A percentile compares a stretch with the other conserved stretches of the same genome.
Evolutionary conservation across 2,329 filamentous ascomycete genomes (phyloP).

Genomic region (Paraconiothyrium sp.): DNA sequence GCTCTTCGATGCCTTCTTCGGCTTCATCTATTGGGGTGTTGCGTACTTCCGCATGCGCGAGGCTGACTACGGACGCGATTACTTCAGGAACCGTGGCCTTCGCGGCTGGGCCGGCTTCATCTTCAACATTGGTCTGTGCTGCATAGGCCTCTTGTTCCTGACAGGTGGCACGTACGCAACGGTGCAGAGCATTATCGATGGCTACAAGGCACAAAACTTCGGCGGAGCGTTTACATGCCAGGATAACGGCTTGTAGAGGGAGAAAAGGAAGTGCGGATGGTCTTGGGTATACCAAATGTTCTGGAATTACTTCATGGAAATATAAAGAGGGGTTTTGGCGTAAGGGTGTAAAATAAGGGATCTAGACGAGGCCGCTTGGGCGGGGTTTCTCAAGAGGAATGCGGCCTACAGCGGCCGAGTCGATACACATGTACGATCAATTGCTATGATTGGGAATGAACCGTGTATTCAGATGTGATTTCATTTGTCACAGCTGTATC

Average conservation of each 20-base stretch:
- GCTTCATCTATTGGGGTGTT: constrained; percentile 94
- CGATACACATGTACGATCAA: not conserved
- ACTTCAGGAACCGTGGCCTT: constrained; percentile 64
- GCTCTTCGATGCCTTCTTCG: constrained; percentile 91
- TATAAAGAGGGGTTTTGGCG: not conserved
- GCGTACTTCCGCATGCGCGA: constrained; percentile 80
- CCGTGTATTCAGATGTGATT: not conserved
- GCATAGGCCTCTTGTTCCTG: constrained; percentile 82
- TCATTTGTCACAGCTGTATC: not conserved
- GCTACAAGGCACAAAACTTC: constrained; percentile 72
- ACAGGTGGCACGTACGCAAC: constrained; percentile 79
- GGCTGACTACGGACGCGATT: constrained; percentile 67
- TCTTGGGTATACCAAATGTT: not conserved
- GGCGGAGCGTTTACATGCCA: constrained; percentile 79
- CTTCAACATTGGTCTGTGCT: constrained; percentile 77
- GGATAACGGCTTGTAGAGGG: constrained; percentile 67
- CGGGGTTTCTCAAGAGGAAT: not conserved
- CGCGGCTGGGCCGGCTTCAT: constrained; percentile 64
- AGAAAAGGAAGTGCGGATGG: not conserved
- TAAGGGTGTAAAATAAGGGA: not conserved
- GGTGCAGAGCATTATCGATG: constrained; percentile 77
- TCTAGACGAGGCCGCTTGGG: not conserved
- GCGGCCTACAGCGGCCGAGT: not conserved
- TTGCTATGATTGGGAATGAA: not conserved
- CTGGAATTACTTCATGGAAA: not conserved